Evolutionary conservation across 768 basidiomycete genomes (phyloP), one percentile per base, ranked within the genome.

Genomic region (Rhodotorula babjevae): DNA sequence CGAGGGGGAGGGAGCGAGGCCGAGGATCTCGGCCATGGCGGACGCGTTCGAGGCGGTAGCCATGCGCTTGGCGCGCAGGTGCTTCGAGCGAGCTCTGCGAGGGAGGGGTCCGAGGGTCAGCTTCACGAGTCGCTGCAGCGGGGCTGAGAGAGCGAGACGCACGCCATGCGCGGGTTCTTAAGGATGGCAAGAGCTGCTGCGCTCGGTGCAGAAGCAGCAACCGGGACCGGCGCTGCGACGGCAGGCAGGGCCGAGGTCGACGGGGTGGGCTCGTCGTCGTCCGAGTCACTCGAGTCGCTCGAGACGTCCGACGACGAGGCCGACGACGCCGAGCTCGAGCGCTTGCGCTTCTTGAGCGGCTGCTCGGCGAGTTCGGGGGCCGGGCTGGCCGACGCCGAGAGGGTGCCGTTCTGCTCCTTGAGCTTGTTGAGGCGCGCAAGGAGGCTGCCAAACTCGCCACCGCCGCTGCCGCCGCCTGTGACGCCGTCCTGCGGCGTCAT

Each of bases 11-110:
- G 77, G 77, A 0, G 77, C 73, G 56, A 76, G 70, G 19, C 77
- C 77, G 59, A 78, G 75, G 49, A 78, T 78, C 62, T 78, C 77
- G 15, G 77, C 77, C 71, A 78, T 73, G 19, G 77, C 77, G 40
- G 67, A 44, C 15, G 73, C 66, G 71, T 72, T 76, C 27, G 49
- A 33, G 11, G 75, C 62, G 12, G 75, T 67, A 1, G 73, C 73
- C 66, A 76, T 69, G 19, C 77, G 75, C 58, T 78, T 78, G 15
- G 77, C 44, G n/a, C 73, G 68, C 33, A 78, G 69, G 68, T 78
- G 73, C 52, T 76, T 76, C 25, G 74, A 76, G 46, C 74, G 74
- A 3, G 74, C 68, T 31, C 74, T 76, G 63, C 21, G 36, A 23
- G 52, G 33, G 8, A 52, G 19, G 3, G 25, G 12, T 10, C n/a